Evolutionary conservation across 78 protist genomes (phyloP).

Genomic region (Bigelowiella natans): DNA sequence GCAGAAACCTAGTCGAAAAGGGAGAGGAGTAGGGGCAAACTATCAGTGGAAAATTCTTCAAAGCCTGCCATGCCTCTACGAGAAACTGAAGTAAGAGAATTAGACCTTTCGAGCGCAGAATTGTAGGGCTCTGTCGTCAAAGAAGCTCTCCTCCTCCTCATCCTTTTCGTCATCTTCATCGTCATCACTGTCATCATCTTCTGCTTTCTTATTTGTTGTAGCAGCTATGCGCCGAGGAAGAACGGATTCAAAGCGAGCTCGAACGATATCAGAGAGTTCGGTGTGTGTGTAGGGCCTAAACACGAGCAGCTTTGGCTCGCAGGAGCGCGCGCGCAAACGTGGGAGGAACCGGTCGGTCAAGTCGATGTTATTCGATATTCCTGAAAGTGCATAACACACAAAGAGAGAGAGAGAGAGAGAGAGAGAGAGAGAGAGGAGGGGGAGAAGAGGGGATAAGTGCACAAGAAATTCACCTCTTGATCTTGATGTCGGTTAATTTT

Average conservation of each 20-base stretch:
- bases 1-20: no score
- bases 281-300: neutral
- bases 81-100: no score
- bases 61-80: no score
- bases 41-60: no score
- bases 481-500: no score
- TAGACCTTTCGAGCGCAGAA: neutral
- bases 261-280: neutral
- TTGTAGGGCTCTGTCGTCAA: neutral
- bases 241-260: neutral
- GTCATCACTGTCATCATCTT: neutral
- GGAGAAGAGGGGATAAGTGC: no score
- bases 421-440: no score
- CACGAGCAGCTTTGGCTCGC: neutral
- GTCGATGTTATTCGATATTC: neutral
- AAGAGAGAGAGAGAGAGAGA: no score
- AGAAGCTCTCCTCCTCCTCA: neutral
- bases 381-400: neutral
- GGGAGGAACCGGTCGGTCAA: constrained; percentile 9
- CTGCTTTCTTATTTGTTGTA: no score
- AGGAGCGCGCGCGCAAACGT: neutral
- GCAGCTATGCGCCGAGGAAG: no score
- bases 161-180: neutral
- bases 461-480: no score
- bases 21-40: no score